Base-by-base conservation (phyloP, 2,329 filamentous ascomycete species). In the Microcyclosporella mali region DNA sequence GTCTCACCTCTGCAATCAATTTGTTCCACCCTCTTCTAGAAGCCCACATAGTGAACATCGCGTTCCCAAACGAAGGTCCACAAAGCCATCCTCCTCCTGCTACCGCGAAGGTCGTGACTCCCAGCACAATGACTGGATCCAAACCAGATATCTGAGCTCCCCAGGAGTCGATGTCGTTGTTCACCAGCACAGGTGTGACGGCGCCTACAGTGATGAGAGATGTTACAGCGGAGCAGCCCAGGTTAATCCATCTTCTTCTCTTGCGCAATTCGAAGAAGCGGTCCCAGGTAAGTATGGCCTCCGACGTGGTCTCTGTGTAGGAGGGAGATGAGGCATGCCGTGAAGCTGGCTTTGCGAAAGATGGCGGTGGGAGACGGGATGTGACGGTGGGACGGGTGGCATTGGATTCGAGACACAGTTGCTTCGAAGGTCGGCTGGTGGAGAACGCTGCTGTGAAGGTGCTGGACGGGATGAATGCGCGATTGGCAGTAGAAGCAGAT, bases 211-310 rank as follows among this genome's bases (percentile, higher is more conserved):
- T 79, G 10, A 72, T 69, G 4, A 82, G 52, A 32, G 82, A 82
- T 27, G 78, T 79, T 27, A 79, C 63, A 40, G 88, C 72, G 35
- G 85, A 90, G 52, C 88, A 88, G 37, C 76, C 77, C 29, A 94
- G 77, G 63, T 90, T 88, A 71, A 89, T 85, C 57, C 85, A 80
- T 47, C 90, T 83, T 43, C 90, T 85, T 47, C 82, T 84, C 57
- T 88, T 85, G 60, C 90, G 88, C 47, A 97, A 82, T 63, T 81
- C 79, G 74, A 97, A 94, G 73, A 95, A 97, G 40, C 80, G 81
- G 70, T 95, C 84, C 90, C 90, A 97, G 68, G 71, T 71, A 29
- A 74, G 65, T 43, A 65, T 32, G 21, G 58, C 40, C 15, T 51
- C 47, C 8, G 50, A 44, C 1, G 25, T 12, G 30, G 29, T n/a